These are phyloP conservation scores for Ajuga chamaepitys DNA, from an alignment of 257 asterid genomes.

Conservation along the genomic window DNA sequence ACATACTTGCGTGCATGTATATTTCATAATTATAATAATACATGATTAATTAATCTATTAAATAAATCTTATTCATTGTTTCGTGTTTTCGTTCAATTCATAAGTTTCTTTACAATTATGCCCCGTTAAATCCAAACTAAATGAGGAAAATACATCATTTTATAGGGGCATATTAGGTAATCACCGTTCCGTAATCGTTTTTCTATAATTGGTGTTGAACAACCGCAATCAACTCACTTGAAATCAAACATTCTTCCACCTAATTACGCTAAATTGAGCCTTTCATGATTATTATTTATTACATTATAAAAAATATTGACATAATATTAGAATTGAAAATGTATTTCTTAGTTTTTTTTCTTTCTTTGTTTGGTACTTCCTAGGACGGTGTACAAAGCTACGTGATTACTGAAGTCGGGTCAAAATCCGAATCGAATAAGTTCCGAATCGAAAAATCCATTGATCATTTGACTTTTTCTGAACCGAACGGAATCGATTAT, in stretches of 20 bases:
- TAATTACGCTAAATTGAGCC: background rate
- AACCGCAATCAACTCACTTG: slow-evolving; percentile 14
- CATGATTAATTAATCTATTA: background rate
- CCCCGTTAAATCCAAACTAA: background rate
- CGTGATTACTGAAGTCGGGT: no score
- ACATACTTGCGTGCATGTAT: slow-evolving; percentile 19
- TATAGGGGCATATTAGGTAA: background rate
- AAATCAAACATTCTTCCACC: background rate
- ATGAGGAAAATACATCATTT: background rate
- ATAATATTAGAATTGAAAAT: no score
- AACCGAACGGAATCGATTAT: no score
- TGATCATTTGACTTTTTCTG: no score
- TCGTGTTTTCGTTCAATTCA: background rate
- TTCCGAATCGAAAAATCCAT: no score
- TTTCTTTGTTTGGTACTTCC: no score
- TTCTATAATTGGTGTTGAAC: slow-evolving; percentile 11
- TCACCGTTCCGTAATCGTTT: background rate
- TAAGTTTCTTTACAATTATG: background rate
- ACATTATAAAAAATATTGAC: no score
- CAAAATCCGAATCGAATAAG: no score
- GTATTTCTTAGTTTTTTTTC: no score
- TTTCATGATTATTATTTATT: background rate
- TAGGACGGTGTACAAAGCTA: no score
- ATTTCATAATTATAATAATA: background rate
- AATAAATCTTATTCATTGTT: background rate